These are phyloP conservation scores for Wallacemonas collosoma DNA, from an alignment of 208 protist species.

Conservation along the genomic window DNA sequence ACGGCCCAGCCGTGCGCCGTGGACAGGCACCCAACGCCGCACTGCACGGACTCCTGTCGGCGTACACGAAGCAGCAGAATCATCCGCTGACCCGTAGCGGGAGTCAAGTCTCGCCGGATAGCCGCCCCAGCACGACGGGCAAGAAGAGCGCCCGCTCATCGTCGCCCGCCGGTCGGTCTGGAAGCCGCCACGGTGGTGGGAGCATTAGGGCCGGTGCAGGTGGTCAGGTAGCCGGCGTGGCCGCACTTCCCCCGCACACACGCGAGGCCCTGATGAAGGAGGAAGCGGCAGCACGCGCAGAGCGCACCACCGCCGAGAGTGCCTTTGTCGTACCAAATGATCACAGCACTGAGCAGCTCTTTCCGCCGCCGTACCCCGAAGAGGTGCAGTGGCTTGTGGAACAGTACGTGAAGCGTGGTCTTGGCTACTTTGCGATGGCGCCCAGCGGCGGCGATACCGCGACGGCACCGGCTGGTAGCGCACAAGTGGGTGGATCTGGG, in stretches of 20 bases:
- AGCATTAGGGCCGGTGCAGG: neutral
- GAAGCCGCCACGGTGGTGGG: neutral
- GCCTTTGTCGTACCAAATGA: conserved; percentile 26
- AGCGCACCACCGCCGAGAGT: neutral
- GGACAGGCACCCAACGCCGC: conserved; percentile 1
- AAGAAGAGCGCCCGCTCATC: conserved; percentile 16
- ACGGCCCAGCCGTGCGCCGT: neutral
- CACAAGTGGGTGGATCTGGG: no score
- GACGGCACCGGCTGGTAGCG: neutral
- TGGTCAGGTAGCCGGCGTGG: neutral
- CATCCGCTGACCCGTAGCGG: neutral
- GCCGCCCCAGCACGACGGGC: neutral
- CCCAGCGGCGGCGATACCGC: neutral
- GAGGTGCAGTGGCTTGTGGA: conserved; percentile 49
- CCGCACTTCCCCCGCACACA: neutral
- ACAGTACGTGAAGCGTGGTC: conserved; percentile 50
- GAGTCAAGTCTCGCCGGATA: neutral
- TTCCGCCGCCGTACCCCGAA: conserved; percentile 29
- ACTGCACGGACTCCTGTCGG: neutral
- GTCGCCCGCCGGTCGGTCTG: neutral
- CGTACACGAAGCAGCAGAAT: no score
- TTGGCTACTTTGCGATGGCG: conserved; percentile 24
- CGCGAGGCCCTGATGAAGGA: neutral
- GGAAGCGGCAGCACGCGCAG: neutral
- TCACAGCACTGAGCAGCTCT: conserved; percentile 33